Evolutionary conservation across 2,329 filamentous ascomycete genomes (phyloP), one percentile per base, ranked within the genome.

Genomic region (Penicillium rolfsii): DNA sequence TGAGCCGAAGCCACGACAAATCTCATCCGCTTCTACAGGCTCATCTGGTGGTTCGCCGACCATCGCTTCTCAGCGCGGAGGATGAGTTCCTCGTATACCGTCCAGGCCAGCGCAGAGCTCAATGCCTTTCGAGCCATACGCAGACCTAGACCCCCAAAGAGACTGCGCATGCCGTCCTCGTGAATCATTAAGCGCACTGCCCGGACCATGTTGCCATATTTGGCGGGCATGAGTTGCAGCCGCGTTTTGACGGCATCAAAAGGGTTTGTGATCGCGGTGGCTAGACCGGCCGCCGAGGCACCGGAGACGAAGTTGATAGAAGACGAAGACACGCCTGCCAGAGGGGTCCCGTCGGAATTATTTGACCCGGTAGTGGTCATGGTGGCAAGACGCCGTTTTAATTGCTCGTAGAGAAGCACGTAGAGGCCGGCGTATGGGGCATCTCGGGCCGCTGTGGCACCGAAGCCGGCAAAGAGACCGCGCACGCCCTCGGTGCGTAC

Each of bases 401-500:
- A 64, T 55, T 80, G 77, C 79, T 99, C 95, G 77, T 99, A 99
- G 69, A 97, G 91, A 7, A 97, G 81, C 0, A 99, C 92, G 73
- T 99, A 99, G 16, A 97, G 82, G 0, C 95, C 95, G 0, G 95
- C 95, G 74, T 98, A 98, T 0, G 95, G 95, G n/a, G 93, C 95
- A 77, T 99, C 95, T 49, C 95, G 85, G 30, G 96, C 86, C 0
- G 95, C 92, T 0, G 95, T 99, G 1, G 94, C 95, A 45, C 95
- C 95, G 72, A 96, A 97, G 1, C 95, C 95, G 0, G 91, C 87
- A 71, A 98, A 98, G 77, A 99, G 96, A 0, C 94, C 95, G 33
- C 89, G 86, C 3, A 91, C 58, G 0, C 95, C 93, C 67, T 94
- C 89, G 0, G 81, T 85, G 7, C 83, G 82, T 55, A 89, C 79